Conservation (phyloP, 805 yeast genomes). For the Metschnikowia reukaufii region DNA sequence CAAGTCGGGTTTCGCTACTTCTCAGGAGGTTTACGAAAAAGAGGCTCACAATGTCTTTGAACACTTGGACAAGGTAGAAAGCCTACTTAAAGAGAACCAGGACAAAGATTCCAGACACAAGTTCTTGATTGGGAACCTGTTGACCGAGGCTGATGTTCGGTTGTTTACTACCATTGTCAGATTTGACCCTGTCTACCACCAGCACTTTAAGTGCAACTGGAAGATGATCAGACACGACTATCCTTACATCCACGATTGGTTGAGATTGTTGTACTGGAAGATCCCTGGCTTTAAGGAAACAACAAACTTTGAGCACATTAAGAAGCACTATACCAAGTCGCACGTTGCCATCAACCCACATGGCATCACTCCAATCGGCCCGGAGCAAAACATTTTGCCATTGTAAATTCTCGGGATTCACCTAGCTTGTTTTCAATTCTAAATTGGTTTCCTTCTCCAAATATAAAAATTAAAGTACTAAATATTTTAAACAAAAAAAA, state of each 20-base stretch:
- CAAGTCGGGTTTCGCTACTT: conserved; percentile 86
- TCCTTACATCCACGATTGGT: conserved; percentile 78
- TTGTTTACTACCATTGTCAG: conserved; percentile 84
- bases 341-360: conserved; percentile 79
- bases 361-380: conserved; percentile 86
- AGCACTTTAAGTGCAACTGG: conserved; percentile 92
- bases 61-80: conserved; percentile 70
- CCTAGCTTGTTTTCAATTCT: no score
- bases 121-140: conserved; percentile 54
- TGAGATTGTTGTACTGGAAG: conserved; percentile 80
- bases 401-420: conserved; percentile 11
- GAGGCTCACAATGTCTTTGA: conserved; percentile 64
- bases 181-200: conserved; percentile 91
- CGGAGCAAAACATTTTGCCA: conserved; percentile 67
- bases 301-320: conserved; percentile 87
- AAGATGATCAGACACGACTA: conserved; percentile 76
- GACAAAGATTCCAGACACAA: conserved; percentile 25
- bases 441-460: no score
- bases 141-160: conserved; percentile 91
- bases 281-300: conserved; percentile 71
- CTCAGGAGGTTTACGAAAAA: conserved; percentile 76
- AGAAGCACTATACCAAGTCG: conserved; percentile 84
- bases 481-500: no score
- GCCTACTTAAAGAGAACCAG: conserved; percentile 49
- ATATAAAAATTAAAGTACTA: no score